Conservation (phyloP, 1,284 basidiomycete genomes). For the Irpex sp. region DNA sequence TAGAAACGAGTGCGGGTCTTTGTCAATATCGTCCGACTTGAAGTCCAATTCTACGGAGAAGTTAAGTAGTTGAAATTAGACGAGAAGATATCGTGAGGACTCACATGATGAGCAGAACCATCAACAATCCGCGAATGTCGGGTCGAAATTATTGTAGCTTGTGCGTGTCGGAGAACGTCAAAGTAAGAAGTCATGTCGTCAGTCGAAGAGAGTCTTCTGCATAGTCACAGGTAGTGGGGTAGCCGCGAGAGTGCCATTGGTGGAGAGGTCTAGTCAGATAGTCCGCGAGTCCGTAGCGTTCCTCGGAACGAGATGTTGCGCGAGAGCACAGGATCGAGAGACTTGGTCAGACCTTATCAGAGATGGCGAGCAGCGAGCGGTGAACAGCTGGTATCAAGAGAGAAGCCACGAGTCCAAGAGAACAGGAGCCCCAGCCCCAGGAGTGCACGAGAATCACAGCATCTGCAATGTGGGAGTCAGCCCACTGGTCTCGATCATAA, state of each 20-base stretch:
- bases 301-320: not conserved
- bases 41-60: not conserved
- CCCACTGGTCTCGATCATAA: not conserved
- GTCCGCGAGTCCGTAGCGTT: not conserved
- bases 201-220: not conserved
- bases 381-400: not conserved
- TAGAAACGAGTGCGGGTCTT: not conserved
- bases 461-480: not conserved
- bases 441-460: not conserved
- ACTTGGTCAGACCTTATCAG: not conserved
- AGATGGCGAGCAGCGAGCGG: not conserved
- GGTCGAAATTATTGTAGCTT: not conserved
- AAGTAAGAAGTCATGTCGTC: not conserved
- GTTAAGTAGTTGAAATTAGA: not conserved
- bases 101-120: not conserved
- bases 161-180: not conserved
- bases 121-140: not conserved
- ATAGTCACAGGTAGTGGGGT: not conserved
- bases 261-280: not conserved
- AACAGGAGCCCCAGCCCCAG: not conserved
- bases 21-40: not conserved
- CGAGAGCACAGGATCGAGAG: not conserved
- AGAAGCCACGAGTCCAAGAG: not conserved
- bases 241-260: not conserved
- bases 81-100: not conserved